phyloP scores from a whole-genome alignment of 2,329 filamentous ascomycete genomes.

The Tolypocladium ophioglossoides region DNA sequence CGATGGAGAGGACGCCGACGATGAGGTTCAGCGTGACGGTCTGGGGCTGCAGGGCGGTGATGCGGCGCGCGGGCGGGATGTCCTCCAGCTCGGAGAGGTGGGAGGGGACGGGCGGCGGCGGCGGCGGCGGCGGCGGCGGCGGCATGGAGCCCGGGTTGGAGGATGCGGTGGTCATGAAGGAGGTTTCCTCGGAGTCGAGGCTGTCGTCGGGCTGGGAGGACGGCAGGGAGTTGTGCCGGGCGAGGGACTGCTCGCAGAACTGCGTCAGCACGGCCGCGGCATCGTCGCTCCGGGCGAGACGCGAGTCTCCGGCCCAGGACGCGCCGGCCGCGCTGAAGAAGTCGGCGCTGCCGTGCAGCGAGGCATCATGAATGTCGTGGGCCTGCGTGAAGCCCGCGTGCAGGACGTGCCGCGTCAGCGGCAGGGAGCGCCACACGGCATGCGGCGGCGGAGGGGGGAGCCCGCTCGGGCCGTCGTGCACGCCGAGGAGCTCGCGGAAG shows the following conservation, averaged over 20 bases:
- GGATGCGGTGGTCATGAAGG: slow-evolving; percentile 9
- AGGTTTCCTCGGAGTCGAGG: slow-evolving; percentile 12
- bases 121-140: slow-evolving; percentile 2
- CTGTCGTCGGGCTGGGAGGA: slow-evolving; percentile 46
- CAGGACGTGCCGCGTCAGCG: slow-evolving; percentile 34
- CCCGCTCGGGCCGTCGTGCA: too few species aligned
- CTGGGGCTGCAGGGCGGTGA: slow-evolving; percentile 61
- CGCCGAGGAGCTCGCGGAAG: slow-evolving; percentile 17
- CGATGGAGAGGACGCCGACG: slow-evolving; percentile 66
- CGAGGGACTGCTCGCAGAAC: slow-evolving; percentile 72
- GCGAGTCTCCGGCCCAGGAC: slow-evolving; percentile 14
- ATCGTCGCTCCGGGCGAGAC: slow-evolving; percentile 14
- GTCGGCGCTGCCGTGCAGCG: slow-evolving; percentile 21
- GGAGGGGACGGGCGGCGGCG: slow-evolving; percentile 12
- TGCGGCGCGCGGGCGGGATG: slow-evolving; percentile 56
- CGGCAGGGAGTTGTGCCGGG: slow-evolving; percentile 53
- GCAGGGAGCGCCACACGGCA: slow-evolving; percentile 44
- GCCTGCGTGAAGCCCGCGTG: slow-evolving; percentile 43
- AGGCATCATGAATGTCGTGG: slow-evolving; percentile 22
- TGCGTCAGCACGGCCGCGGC: slow-evolving; percentile 37
- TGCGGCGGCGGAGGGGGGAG: slow-evolving; percentile 19
- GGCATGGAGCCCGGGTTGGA: background rate
- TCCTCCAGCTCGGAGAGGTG: slow-evolving; percentile 48
- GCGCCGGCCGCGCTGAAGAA: slow-evolving; percentile 39
- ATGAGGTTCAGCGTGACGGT: slow-evolving; percentile 76